Evolutionary conservation across 768 basidiomycete species (phyloP), one percentile per base, ranked within the genome.

Genomic region (Cystobasidium tubakii): DNA sequence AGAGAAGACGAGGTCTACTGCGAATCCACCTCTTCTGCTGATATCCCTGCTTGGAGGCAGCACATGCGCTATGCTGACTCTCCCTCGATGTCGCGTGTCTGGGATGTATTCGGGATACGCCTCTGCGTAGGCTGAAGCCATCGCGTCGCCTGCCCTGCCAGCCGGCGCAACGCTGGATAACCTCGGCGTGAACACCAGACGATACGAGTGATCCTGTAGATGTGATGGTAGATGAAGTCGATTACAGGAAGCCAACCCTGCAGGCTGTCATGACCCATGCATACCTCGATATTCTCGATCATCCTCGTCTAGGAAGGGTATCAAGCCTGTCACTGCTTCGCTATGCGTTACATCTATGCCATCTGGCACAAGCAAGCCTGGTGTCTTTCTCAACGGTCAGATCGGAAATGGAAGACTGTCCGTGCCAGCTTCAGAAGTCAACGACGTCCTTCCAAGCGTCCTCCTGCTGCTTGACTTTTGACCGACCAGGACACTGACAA

Each of bases 1-100:
- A 15, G 70, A 70, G 66, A 80, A 72, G n/a, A 80, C 62, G 12
- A 79, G 76, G 39, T 80, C 79, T 6, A 76, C 31, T 13, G 79
- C 77, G 13, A 80, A 69, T 1, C 76, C 69, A 27, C 60, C 62
- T 0, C 43, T 50, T 17, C 62, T 33, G 33, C 33, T 55, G 54
- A 44, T 34, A 39, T 43, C 31, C n/a, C 55, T 55, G 62, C 34
- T 62, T 23, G 42, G 66, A 46, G 60, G 74, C 33, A 57, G 57
- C 21, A 42, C 74, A 54, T 71, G 69, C n/a, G 69, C 69, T 9
- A 71, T 71, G 31, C 53, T 57, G 4, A 71, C 69, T 36, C 69
- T 23, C 6, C 69, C 69, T 53, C 69, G 12, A 21, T 71, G 69
- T 12, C 69, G 69, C 31, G 54, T 66, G 42, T 53, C 74, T 42